Evolutionary conservation across 176 grass and related monocot genomes (phyloP).

Genomic region (Lolium perenne): DNA sequence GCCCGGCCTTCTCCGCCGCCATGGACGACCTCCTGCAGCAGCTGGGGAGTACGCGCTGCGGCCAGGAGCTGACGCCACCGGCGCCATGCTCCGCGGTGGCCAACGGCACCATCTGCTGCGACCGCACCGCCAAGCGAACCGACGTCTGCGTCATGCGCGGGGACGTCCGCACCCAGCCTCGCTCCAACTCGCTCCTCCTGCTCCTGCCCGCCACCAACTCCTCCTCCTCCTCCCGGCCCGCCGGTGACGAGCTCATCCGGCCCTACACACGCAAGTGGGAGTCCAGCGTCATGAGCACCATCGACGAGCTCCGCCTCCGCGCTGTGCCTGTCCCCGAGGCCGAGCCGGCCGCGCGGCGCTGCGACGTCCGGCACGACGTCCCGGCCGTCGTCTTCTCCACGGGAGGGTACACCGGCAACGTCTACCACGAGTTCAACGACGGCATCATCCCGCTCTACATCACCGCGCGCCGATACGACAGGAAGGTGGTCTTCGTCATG

Average conservation of each 20-base stretch:
- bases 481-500: slow-evolving; percentile 69
- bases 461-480: slow-evolving; percentile 58
- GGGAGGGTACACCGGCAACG: slow-evolving; percentile 83
- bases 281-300: slow-evolving; percentile 67
- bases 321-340: neutral
- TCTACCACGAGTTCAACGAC: slow-evolving; percentile 93
- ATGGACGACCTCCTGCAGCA: slow-evolving; percentile 49
- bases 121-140: slow-evolving; percentile 48
- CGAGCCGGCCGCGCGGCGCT: neutral
- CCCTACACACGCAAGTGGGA: slow-evolving; percentile 87
- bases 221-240: neutral
- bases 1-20: slow-evolving; percentile 32
- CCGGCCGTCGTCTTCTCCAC: slow-evolving; percentile 79
- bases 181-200: slow-evolving; percentile 43
- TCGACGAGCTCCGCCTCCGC: slow-evolving; percentile 72
- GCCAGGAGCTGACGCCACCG: neutral
- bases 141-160: slow-evolving; percentile 66
- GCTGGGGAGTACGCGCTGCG: neutral
- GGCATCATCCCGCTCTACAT: slow-evolving; percentile 84
- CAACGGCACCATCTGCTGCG: slow-evolving; percentile 54
- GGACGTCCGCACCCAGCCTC: slow-evolving; percentile 42
- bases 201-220: slow-evolving; percentile 1
- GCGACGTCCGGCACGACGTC: slow-evolving; percentile 61
- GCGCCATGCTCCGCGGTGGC: neutral
- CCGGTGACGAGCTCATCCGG: slow-evolving; percentile 39